Evolutionary conservation across 169 alveolate species (phyloP).

Genomic region (Condylostoma magnum): DNA sequence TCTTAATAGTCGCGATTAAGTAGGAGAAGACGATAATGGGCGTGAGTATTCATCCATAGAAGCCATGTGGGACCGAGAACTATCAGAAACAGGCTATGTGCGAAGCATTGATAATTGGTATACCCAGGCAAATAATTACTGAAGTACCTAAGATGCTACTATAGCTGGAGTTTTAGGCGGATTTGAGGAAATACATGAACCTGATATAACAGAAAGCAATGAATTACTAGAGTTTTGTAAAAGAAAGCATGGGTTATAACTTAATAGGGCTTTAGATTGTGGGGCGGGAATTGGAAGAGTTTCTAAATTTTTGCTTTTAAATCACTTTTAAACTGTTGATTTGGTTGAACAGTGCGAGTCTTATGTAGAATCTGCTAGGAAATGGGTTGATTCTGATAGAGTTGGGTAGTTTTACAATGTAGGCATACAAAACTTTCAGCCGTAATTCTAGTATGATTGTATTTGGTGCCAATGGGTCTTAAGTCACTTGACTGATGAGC

Average conservation of each 20-base stretch:
- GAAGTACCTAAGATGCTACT: conserved; percentile 14
- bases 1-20: no score
- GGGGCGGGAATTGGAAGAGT: conserved; percentile 86
- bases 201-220: conserved; percentile 54
- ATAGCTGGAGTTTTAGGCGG: conserved; percentile 66
- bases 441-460: conserved; percentile 61
- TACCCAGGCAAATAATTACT: neutral
- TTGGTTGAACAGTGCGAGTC: conserved; percentile 64
- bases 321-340: conserved; percentile 64
- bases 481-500: conserved; percentile 74
- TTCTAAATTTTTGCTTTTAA: conserved; percentile 51
- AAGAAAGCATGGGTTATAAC: conserved; percentile 34
- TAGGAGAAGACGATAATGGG: neutral
- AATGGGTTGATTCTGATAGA: conserved; percentile 24
- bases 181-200: conserved; percentile 47
- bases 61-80: conserved; percentile 22
- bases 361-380: conserved; percentile 41
- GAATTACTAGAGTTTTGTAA: conserved; percentile 42
- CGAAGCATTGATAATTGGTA: conserved; percentile 10
- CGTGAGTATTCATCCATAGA: neutral
- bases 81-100: neutral
- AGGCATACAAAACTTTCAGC: conserved; percentile 48
- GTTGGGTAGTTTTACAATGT: conserved; percentile 30
- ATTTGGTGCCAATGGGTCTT: conserved; percentile 81
- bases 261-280: conserved; percentile 57